Evolutionary conservation across 768 basidiomycete species (phyloP), one percentile per base, ranked within the genome.

Genomic region (Russula compacta): DNA sequence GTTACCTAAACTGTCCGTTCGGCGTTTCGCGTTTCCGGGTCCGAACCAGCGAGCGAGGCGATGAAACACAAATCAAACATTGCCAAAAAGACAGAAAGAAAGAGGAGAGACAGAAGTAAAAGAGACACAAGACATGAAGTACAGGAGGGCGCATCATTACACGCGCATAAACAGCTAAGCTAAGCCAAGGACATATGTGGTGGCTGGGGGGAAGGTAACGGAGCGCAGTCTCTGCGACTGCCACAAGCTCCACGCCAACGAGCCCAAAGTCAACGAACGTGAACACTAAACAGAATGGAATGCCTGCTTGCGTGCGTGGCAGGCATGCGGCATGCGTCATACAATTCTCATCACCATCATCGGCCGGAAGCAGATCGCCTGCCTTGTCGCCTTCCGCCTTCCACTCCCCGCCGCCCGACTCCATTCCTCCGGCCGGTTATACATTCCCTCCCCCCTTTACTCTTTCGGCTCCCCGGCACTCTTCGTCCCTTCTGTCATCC

Each of bases 311-410:
- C 48, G 40, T 24, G 36, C 49, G 21, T 29, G 38, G 38, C 8
- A 19, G 21, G 14, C 60, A 44, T 49, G 35, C 54, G 21, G 14
- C 60, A 44, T 49, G 35, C 54, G 15, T 46, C 43, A 44, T 51
- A 51, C 60, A 49, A 21, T 53, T 59, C 44, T 40, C 52, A 47
- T 47, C 48, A 35, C 39, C 53, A 55, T 50, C 60, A 51, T 39
- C 62, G 42, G 62, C 51, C 42, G 67, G 65, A 53, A 60, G 47
- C 36, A 44, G 52, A 62, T 53, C 52, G 60, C 51, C 40, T 49
- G 49, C 59, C 6, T 48, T 47, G 55, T 21, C 59, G 14, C 32
- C 52, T 47, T 24, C 50, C 17, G 50, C 50, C 50, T 52, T 21
- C 35, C 19, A 38, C 55, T 40, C 33, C 53, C 64, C 35, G 44